phyloP scores from a whole-genome alignment of 164 flowering plant species.

The Cinnamomum chago region DNA sequence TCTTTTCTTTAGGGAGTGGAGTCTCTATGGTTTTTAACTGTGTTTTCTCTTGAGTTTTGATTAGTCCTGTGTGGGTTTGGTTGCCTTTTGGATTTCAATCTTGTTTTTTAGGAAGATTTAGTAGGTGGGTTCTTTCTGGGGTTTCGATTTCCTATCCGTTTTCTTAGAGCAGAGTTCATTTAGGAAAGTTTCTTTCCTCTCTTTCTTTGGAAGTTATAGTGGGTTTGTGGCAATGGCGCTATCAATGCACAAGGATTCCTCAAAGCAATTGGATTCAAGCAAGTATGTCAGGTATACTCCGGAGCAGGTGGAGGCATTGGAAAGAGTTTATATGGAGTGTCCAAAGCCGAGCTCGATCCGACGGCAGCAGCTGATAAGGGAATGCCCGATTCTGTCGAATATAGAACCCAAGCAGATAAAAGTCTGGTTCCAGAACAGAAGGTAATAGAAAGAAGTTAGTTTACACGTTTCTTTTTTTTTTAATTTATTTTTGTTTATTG shows the following conservation, averaged over 20 bases:
- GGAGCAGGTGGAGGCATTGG: conserved; percentile 89
- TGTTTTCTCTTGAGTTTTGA: not conserved
- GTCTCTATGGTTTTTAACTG: not conserved
- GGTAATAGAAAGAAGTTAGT: conserved; percentile 32
- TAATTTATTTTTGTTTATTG: not conserved
- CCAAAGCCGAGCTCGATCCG: conserved; percentile 82
- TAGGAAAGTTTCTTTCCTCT: not conserved
- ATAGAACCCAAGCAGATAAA: conserved; percentile 92
- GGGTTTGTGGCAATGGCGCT: conserved; percentile 32
- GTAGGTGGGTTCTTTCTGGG: not conserved
- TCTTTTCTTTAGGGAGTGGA: not conserved
- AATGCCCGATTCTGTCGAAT: conserved; percentile 77
- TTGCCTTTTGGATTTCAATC: not conserved
- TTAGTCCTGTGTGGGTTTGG: not conserved
- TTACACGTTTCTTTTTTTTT: too few relatives aligned
- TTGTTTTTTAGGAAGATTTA: not conserved
- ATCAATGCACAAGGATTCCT: conserved; percentile 31
- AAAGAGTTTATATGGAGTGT: conserved; percentile 79
- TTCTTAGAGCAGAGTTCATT: not conserved
- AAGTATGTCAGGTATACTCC: conserved; percentile 85
- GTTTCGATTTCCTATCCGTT: not conserved
- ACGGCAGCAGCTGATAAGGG: conserved; percentile 79
- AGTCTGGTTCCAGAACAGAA: conserved; percentile 92
- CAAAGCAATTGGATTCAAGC: conserved; percentile 51
- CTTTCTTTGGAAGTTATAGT: not conserved